Percentiles rank a stretch among this genome's conserved stretches.
Conservation (phyloP, 306 rosid species). For the Delonix regia region DNA sequence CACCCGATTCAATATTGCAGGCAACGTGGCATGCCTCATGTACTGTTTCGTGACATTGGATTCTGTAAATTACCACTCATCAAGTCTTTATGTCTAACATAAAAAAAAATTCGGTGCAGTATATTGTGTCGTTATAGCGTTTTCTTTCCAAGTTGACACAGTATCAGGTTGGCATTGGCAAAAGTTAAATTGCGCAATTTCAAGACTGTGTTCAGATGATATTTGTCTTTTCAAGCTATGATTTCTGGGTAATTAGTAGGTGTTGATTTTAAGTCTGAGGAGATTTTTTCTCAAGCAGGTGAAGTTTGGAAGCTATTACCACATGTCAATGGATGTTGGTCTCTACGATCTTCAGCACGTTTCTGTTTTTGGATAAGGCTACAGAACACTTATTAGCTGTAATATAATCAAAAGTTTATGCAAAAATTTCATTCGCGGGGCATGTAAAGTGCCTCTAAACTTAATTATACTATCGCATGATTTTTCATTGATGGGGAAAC, state of each 20-base stretch:
- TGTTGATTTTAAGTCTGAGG: background rate
- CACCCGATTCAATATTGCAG: slow-evolving; percentile 18
- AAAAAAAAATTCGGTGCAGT: too few species aligned
- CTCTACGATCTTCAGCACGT: slow-evolving; percentile 7
- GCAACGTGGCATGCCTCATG: slow-evolving; percentile 39
- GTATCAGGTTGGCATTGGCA: background rate
- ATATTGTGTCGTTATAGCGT: too few species aligned
- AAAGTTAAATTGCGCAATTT: slow-evolving; percentile 14
- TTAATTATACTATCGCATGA: too few species aligned
- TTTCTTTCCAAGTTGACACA: background rate
- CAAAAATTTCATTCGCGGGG: too few species aligned
- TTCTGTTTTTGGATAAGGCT: slow-evolving; percentile 34
- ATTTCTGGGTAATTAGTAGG: slow-evolving; percentile 1
- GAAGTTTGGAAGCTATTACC: background rate
- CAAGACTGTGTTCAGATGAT: background rate
- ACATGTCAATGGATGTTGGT: background rate
- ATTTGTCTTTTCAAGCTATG: slow-evolving; percentile 5
- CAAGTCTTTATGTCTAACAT: too few species aligned
- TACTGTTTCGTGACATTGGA: slow-evolving; percentile 15
- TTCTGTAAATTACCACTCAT: background rate
- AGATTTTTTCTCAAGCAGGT: background rate
- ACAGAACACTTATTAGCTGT: slow-evolving; percentile 30
- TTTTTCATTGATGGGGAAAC: too few species aligned
- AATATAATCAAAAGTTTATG: slow-evolving; percentile 17
- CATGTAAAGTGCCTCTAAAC: too few species aligned